phyloP scores from a whole-genome alignment of 495 filamentous ascomycete species.

The Xylaria venustula region DNA sequence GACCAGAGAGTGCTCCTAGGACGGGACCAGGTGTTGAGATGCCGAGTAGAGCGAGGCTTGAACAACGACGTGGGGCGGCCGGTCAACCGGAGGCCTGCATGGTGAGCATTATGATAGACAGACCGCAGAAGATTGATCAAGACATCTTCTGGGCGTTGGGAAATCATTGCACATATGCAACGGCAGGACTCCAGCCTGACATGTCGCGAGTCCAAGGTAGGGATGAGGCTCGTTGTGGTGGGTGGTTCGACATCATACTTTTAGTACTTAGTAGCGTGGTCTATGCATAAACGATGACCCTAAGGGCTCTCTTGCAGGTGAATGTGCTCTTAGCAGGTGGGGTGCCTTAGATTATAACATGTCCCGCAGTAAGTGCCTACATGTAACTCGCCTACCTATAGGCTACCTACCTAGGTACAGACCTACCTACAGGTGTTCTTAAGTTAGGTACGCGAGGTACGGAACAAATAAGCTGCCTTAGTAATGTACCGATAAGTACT shows the following conservation, averaged over 20 bases:
- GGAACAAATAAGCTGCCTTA: no score
- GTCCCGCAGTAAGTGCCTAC: no score
- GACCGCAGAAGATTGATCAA: conserved; percentile 22
- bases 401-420: neutral
- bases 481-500: no score
- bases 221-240: neutral
- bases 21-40: conserved; percentile 15
- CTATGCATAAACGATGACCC: no score
- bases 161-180: conserved; percentile 24
- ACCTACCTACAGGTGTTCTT: no score
- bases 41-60: conserved; percentile 14
- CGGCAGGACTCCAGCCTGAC: conserved; percentile 12
- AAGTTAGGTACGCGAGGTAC: no score
- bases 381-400: no score
- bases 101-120: conserved; percentile 18
- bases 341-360: no score
- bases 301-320: no score
- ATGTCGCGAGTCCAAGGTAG: conserved; percentile 8
- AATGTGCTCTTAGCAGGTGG: no score
- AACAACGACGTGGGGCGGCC: neutral
- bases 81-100: conserved; percentile 3
- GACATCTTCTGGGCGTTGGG: conserved; percentile 19
- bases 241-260: no score
- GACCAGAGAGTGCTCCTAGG: neutral
- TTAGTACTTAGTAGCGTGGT: no score